Conservation (phyloP, 1,139 yeast species). For the Saccharomyces hybrid region DNA sequence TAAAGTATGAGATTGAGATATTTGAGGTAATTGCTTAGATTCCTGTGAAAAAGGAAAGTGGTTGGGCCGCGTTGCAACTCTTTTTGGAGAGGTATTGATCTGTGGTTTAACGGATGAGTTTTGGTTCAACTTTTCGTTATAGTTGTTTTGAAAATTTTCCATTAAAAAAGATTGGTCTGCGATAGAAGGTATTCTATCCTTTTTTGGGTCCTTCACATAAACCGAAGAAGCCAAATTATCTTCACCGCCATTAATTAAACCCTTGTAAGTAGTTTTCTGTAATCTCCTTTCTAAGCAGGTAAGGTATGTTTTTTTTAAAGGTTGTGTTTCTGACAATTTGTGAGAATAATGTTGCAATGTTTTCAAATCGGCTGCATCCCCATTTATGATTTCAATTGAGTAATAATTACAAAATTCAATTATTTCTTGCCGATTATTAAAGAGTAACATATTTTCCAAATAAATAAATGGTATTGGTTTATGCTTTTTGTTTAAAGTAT, state of each 20-base stretch:
- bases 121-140: background rate
- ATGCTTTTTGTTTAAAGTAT: conserved; percentile 63
- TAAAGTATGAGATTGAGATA: background rate
- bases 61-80: background rate
- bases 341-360: conserved; percentile 44
- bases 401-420: conserved; percentile 55
- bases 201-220: background rate
- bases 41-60: background rate
- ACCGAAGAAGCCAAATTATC: conserved; percentile 21
- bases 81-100: background rate
- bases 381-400: conserved; percentile 43
- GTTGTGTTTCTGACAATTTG: conserved; percentile 40
- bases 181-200: background rate
- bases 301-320: conserved; percentile 50
- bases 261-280: conserved; percentile 18
- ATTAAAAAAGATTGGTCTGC: background rate
- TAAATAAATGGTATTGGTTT: conserved; percentile 51
- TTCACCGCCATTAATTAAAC: conserved; percentile 34
- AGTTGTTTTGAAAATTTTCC: background rate
- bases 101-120: background rate
- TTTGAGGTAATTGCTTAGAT: background rate
- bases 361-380: conserved; percentile 48
- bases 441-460: conserved; percentile 52
- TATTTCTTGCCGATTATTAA: conserved; percentile 51
- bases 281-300: conserved; percentile 45